Base-by-base conservation (phyloP, 2,329 filamentous ascomycete genomes). In the Cordyceps pruinosa region DNA sequence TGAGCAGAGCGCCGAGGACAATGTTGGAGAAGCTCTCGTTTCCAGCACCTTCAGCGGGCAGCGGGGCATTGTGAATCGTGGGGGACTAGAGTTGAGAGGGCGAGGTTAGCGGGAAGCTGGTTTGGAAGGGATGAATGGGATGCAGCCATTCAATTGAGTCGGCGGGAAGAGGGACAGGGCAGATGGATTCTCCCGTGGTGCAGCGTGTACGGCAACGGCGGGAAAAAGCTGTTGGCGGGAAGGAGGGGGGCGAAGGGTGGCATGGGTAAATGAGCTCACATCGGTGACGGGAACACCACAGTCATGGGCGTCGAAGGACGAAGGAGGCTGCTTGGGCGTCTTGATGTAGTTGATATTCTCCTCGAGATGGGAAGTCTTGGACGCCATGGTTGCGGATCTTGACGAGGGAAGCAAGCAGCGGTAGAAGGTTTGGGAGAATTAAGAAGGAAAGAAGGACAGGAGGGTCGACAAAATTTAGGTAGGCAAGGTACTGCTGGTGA, bases 41-140 rank as follows among this genome's bases (percentile, higher is more conserved):
- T 63, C 91, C 89, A 52, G 90, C 77, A 51, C 85, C 89, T 72
- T 99, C 94, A 63, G 92, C 93, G 37, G 94, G 94, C 44, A 97
- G 84, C 63, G 94, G 91, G 49, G 86, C 89, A 84, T 97, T 97
- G 71, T 95, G 89, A 76, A 97, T 97, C 60, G 90, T 95, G 68
- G 60, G 64, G 58, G 61, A 69, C 70, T 71, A 53, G 13, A 52
- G 47, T 49, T 59, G 59, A 30, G 13, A 37, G n/a, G 15, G 25
- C 4, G 34, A 13, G 15, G 23, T 47, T 46, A 47, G 44, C 34
- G 26, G 19, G 34, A 30, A 13, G 25, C 25, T n/a, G 44, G 23
- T 2, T 39, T 28, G 7, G 5, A 15, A 30, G 44, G 25, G 8
- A 23, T 25, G 10, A 48, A 10, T 26, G 13, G 30, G 15, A 21